Evolutionary conservation across 345 rosid species (phyloP).

Genomic region (Pistacia integerrima): DNA sequence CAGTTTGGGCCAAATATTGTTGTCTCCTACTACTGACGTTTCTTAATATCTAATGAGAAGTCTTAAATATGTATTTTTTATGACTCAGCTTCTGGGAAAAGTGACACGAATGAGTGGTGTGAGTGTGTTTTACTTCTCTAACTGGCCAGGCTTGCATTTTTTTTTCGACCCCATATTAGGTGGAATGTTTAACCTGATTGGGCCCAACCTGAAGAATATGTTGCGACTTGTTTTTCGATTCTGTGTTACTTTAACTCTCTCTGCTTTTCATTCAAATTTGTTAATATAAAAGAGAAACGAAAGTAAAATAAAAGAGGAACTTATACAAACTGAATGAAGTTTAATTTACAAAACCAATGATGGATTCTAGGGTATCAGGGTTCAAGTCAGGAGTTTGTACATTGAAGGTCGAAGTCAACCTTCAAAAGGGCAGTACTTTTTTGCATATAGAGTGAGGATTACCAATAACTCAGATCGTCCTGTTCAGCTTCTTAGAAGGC

Average conservation of each 20-base stretch:
- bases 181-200: neutral
- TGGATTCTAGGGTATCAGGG: slow-evolving; percentile 61
- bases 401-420: slow-evolving; percentile 72
- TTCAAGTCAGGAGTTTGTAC: slow-evolving; percentile 74
- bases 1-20: neutral
- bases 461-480: slow-evolving; percentile 67
- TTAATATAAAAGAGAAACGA: neutral
- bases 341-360: neutral
- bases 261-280: neutral
- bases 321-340: neutral
- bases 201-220: neutral
- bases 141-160: neutral
- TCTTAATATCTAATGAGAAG: neutral
- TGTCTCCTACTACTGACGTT: neutral
- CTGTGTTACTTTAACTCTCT: neutral
- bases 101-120: neutral
- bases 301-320: neutral
- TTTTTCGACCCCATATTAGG: neutral
- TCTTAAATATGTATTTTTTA: neutral
- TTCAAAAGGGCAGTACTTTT: slow-evolving; percentile 62
- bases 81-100: neutral
- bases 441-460: slow-evolving; percentile 73
- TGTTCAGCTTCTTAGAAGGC: slow-evolving; percentile 79
- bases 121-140: neutral
- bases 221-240: neutral